Conservation (phyloP, 208 protist species). For the Acanthamoeba healyi region DNA sequence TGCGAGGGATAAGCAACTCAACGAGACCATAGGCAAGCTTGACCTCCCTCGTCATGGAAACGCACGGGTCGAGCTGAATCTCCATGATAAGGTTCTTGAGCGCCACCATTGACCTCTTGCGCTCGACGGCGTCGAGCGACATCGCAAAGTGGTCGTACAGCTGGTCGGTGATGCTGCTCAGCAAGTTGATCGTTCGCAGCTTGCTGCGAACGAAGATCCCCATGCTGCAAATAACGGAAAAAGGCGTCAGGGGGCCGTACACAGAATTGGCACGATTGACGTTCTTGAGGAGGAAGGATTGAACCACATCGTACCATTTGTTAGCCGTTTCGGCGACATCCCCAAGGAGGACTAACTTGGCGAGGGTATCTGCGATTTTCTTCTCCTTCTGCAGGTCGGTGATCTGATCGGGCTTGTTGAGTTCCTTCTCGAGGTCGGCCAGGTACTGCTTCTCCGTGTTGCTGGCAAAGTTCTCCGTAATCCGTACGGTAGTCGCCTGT, state of each 20-base stretch:
- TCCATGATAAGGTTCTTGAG: conserved; percentile 27
- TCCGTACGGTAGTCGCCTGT: neutral
- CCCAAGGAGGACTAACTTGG: neutral
- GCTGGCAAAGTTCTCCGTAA: conserved; percentile 44
- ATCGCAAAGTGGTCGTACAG: conserved; percentile 65
- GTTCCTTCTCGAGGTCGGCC: conserved; percentile 18
- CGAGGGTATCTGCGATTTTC: conserved; percentile 65
- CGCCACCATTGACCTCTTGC: neutral
- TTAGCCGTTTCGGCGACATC: conserved; percentile 14
- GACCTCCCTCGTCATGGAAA: neutral
- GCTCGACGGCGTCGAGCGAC: neutral
- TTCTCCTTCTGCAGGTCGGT: conserved; percentile 49
- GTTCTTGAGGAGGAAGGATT: neutral
- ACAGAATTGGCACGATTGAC: neutral
- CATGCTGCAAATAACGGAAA: neutral
- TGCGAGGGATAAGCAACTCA: conserved; percentile 9
- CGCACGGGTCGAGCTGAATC: neutral
- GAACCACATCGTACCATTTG: conserved; percentile 69
- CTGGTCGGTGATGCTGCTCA: conserved; percentile 52
- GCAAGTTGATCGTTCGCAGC: conserved; percentile 8
- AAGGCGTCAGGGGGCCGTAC: neutral
- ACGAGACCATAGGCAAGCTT: conserved; percentile 5
- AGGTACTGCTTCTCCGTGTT: conserved; percentile 1
- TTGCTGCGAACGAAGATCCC: neutral
- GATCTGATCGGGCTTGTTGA: neutral